phyloP scores from a whole-genome alignment of 1,139 yeast species.

The Hyphopichia burtonii region DNA sequence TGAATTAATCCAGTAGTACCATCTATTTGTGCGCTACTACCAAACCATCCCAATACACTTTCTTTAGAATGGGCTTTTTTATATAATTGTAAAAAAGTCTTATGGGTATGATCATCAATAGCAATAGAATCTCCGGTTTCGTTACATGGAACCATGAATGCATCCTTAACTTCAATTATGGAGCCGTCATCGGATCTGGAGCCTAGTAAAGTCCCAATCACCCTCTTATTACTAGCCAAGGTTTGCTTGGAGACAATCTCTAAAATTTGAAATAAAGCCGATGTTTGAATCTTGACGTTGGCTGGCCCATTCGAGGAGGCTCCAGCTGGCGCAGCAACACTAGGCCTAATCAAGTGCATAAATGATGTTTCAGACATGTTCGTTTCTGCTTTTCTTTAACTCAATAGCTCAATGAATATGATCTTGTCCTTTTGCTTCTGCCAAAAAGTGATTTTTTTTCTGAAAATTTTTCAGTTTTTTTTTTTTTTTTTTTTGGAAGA shows the following conservation, averaged over 20 bases:
- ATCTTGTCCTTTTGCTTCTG: too few species aligned
- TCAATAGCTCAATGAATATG: too few species aligned
- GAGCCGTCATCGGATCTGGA: slow-evolving; percentile 84
- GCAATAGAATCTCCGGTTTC: slow-evolving; percentile 75
- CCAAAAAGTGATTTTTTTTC: too few species aligned
- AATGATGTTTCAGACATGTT: slow-evolving; percentile 19
- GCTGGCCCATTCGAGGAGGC: slow-evolving; percentile 48
- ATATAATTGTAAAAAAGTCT: slow-evolving; percentile 68
- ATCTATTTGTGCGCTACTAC: slow-evolving; percentile 64
- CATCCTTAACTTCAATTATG: slow-evolving; percentile 70
- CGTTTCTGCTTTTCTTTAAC: too few species aligned
- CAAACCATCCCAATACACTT: slow-evolving; percentile 85
- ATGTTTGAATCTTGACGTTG: slow-evolving; percentile 57
- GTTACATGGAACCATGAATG: slow-evolving; percentile 80
- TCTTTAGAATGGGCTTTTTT: slow-evolving; percentile 81
- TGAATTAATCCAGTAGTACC: slow-evolving; percentile 80
- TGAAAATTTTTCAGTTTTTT: too few species aligned
- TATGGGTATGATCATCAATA: slow-evolving; percentile 74
- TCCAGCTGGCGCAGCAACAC: slow-evolving; percentile 54
- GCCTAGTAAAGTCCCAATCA: slow-evolving; percentile 83
- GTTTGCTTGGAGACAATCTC: slow-evolving; percentile 48
- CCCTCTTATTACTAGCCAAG: slow-evolving; percentile 50
- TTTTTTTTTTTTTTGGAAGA: too few species aligned
- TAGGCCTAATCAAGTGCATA: slow-evolving; percentile 64
- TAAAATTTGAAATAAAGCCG: slow-evolving; percentile 71